phyloP scores from a whole-genome alignment of 345 rosid species.

The Litchi chinensis region DNA sequence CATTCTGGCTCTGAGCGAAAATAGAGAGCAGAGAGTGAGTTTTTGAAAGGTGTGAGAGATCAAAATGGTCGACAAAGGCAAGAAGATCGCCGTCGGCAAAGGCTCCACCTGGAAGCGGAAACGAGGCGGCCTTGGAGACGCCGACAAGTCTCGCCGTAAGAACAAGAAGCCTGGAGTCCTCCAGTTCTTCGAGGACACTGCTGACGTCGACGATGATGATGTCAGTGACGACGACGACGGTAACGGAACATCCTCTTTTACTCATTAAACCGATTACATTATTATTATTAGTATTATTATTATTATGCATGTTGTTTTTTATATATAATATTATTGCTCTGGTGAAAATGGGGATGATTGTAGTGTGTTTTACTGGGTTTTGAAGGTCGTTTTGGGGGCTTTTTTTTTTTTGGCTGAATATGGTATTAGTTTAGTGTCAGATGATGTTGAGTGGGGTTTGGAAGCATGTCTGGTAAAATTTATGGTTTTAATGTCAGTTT shows the following conservation, averaged over 20 bases:
- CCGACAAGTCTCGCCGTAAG: slow-evolving; percentile 38
- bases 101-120: slow-evolving; percentile 22
- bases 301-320: not conserved
- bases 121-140: slow-evolving; percentile 35
- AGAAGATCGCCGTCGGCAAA: slow-evolving; percentile 16
- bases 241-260: slow-evolving; percentile 7
- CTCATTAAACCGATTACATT: not conserved
- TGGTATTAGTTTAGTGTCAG: not conserved
- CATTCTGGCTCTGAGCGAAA: no score
- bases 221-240: slow-evolving; percentile 43
- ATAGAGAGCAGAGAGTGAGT: no score
- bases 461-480: no score
- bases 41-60: not conserved
- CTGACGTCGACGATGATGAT: slow-evolving; percentile 45
- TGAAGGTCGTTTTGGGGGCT: slow-evolving; percentile 3
- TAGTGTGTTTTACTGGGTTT: not conserved
- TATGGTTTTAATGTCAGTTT: not conserved
- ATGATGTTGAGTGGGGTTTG: not conserved
- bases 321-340: not conserved
- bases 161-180: slow-evolving; percentile 53
- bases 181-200: slow-evolving; percentile 68
- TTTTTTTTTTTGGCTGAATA: not conserved
- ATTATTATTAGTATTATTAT: not conserved
- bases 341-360: not conserved
- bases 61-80: slow-evolving; percentile 22